Percentiles rank a stretch among this genome's conserved stretches.
Conservation (phyloP, 2,329 filamentous ascomycete species). For the Fusarium foetens region DNA sequence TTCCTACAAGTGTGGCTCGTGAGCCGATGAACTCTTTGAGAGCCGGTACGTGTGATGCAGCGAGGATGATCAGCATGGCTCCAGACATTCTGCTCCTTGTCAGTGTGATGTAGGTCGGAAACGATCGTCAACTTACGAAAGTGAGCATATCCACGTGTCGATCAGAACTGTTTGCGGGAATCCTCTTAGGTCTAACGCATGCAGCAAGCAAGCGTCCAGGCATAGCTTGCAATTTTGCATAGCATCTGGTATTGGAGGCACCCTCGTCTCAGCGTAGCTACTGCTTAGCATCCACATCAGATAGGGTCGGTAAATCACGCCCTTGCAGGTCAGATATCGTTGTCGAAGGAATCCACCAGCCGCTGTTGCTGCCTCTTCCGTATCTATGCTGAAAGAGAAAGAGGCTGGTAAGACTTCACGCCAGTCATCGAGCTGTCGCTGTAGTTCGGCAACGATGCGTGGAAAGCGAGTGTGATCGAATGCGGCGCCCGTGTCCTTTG, state of each 20-base stretch:
- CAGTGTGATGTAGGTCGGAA: rapidly evolving
- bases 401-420: constrained; percentile 57
- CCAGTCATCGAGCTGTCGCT: constrained; percentile 62
- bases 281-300: constrained; percentile 61
- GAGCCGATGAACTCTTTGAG: constrained; percentile 52
- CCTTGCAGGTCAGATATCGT: constrained; percentile 61
- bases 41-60: constrained; percentile 54
- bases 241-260: constrained; percentile 48
- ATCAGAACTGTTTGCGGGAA: constrained; percentile 63
- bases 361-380: constrained; percentile 48
- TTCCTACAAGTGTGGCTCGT: constrained; percentile 53
- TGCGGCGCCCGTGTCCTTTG: constrained; percentile 55
- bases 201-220: constrained; percentile 59
- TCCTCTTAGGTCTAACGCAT: constrained; percentile 59
- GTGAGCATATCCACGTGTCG: constrained; percentile 65
- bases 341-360: constrained; percentile 61
- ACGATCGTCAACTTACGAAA: constrained; percentile 54
- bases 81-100: constrained; percentile 55
- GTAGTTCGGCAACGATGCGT: constrained; percentile 58
- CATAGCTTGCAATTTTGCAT: constrained; percentile 57
- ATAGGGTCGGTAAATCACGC: constrained; percentile 64
- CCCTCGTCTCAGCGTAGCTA: constrained; percentile 41
- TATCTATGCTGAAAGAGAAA: constrained; percentile 54
- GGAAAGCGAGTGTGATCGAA: constrained; percentile 59
- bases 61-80: constrained; percentile 60